These are phyloP conservation scores for Moelleriella libera DNA, from an alignment of 2,329 filamentous ascomycete species.

Conservation along the genomic window DNA sequence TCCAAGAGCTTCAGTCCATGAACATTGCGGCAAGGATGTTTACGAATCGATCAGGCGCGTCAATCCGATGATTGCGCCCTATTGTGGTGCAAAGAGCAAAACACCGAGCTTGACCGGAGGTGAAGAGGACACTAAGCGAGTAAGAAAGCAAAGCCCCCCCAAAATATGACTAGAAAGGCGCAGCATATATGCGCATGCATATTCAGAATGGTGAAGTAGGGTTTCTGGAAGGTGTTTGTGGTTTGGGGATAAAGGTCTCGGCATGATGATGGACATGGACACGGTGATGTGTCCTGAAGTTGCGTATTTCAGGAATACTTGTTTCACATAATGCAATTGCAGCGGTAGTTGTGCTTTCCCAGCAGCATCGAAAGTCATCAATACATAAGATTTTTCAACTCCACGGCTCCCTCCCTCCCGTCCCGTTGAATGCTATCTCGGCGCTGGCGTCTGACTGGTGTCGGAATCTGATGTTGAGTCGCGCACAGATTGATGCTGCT, in stretches of 20 bases:
- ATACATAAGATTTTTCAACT: too few species aligned
- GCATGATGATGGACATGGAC: conserved; percentile 1
- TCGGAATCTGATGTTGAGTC: conserved; percentile 15
- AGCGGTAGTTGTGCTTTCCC: background rate
- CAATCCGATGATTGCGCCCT: conserved; percentile 33
- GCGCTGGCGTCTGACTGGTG: conserved; percentile 2
- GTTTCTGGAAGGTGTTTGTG: background rate
- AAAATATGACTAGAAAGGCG: too few species aligned
- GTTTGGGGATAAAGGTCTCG: conserved; percentile 1
- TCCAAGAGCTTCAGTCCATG: conserved; percentile 97
- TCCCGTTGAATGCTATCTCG: conserved; percentile 9
- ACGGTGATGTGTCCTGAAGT: too few species aligned
- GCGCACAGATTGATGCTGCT: conserved; percentile 70
- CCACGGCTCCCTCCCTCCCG: too few species aligned
- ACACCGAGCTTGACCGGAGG: too few species aligned
- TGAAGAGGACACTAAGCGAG: too few species aligned
- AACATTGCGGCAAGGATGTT: conserved; percentile 98
- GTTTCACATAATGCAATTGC: background rate
- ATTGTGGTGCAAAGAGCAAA: too few species aligned
- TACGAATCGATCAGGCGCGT: conserved; percentile 67
- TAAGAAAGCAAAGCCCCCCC: too few species aligned
- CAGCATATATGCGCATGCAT: background rate
- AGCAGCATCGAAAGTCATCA: background rate
- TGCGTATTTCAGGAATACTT: background rate
- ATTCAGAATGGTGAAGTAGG: background rate